Conservation (phyloP, 345 rosid genomes). For the Camelina laxa region DNA sequence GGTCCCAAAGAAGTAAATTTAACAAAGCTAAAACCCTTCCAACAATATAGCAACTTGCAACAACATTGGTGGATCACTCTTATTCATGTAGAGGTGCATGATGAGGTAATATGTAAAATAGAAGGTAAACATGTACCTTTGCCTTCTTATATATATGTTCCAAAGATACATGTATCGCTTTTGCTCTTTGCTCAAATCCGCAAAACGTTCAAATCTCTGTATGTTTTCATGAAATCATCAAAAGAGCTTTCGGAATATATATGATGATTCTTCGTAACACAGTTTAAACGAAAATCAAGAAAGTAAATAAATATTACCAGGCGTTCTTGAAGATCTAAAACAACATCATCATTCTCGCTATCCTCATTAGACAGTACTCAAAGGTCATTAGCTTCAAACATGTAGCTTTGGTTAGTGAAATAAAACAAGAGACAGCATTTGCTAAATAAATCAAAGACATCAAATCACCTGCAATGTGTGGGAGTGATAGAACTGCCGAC, state of each 20-base stretch:
- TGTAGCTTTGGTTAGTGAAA: conserved; percentile 19
- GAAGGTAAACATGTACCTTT: conserved; percentile 46
- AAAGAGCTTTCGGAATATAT: not conserved
- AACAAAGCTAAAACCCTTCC: not conserved
- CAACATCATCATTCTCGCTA: conserved; percentile 78
- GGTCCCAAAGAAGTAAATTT: conserved; percentile 31
- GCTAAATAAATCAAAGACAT: not conserved
- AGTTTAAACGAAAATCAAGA: not conserved
- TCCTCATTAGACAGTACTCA: conserved; percentile 69
- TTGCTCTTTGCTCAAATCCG: conserved; percentile 70
- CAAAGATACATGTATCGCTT: conserved; percentile 83
- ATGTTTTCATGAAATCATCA: not conserved
- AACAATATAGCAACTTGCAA: not conserved
- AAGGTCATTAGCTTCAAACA: conserved; percentile 63
- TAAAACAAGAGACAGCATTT: conserved; percentile 10
- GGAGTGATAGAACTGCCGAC: conserved; percentile 83
- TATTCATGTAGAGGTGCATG: not conserved
- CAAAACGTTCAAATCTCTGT: conserved; percentile 88
- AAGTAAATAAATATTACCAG: conserved; percentile 52
- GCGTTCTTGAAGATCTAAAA: conserved; percentile 74
- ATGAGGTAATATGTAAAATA: not conserved
- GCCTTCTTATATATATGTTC: conserved; percentile 83
- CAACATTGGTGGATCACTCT: not conserved
- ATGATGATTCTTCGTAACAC: not conserved
- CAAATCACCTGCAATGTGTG: conserved; percentile 80